These are phyloP conservation scores for Dioscorea cayenensis DNA, from an alignment of 116 monocot genomes.

Conservation along the genomic window DNA sequence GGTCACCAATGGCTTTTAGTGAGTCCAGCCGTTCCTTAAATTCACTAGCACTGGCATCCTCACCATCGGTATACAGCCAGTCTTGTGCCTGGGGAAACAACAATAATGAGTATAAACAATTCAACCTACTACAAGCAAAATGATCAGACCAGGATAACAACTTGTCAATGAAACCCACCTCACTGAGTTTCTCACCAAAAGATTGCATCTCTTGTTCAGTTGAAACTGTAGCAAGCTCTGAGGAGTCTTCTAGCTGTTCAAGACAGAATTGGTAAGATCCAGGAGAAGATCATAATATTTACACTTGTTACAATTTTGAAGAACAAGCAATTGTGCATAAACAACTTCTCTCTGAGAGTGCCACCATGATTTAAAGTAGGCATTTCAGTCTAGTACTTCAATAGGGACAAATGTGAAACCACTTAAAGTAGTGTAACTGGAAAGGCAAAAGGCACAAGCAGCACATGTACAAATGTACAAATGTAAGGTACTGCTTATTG, in stretches of 20 bases:
- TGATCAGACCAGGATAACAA: background rate
- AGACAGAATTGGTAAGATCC: background rate
- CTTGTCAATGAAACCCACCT: conserved; percentile 39
- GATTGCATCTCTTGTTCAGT: conserved; percentile 57
- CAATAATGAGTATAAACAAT: background rate
- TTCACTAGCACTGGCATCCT: conserved; percentile 87
- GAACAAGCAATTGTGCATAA: background rate
- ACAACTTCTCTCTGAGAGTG: background rate
- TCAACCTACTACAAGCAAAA: background rate
- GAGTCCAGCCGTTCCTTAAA: conserved; percentile 70
- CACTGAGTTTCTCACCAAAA: conserved; percentile 71
- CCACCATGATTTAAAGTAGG: too few species aligned
- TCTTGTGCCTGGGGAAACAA: conserved; percentile 77
- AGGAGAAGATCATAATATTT: background rate
- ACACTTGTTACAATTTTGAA: background rate
- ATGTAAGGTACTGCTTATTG: background rate
- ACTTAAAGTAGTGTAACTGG: background rate
- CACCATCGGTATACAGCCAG: conserved; percentile 99
- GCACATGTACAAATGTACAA: too few species aligned
- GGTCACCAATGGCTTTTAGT: conserved; percentile 80
- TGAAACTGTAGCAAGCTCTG: conserved; percentile 62
- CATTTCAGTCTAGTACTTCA: too few species aligned
- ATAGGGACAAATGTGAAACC: too few species aligned
- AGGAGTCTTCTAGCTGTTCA: conserved; percentile 69
- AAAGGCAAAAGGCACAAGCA: too few species aligned